A percentile compares a stretch with the other conserved stretches of the same genome.
Conservation (phyloP, 2,329 filamentous ascomycete genomes). For the Alternaria novae-zelandiae region DNA sequence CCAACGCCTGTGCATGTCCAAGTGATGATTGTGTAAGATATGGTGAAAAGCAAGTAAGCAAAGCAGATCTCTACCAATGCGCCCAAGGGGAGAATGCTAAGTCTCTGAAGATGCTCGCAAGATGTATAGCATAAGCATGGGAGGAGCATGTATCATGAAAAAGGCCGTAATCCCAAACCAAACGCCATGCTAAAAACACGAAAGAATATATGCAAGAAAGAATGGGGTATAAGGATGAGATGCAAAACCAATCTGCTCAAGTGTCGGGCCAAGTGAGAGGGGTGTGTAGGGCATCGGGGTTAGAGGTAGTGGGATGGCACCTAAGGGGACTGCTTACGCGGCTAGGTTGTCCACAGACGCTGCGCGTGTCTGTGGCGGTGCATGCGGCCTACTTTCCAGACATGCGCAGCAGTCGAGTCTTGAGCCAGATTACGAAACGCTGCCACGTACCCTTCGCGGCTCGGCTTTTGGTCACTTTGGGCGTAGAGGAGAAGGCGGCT, state of each 20-base stretch:
- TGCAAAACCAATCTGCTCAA: background rate
- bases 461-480: slow-evolving; percentile 42
- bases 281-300: background rate
- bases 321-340: background rate
- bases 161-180: slow-evolving; percentile 17
- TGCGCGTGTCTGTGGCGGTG: slow-evolving; percentile 3
- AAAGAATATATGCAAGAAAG: slow-evolving; percentile 5
- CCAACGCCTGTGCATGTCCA: slow-evolving; percentile 16
- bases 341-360: background rate
- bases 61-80: slow-evolving; percentile 15
- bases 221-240: slow-evolving; percentile 9
- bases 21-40: slow-evolving; percentile 6
- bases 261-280: background rate
- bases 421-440: slow-evolving; percentile 63
- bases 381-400: slow-evolving; percentile 21
- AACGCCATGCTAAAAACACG: slow-evolving; percentile 33
- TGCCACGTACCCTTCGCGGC: slow-evolving; percentile 57
- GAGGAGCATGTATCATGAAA: slow-evolving; percentile 23
- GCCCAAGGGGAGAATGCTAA: slow-evolving; percentile 17
- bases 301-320: background rate
- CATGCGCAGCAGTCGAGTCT: slow-evolving; percentile 61
- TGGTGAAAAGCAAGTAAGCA: background rate
- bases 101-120: slow-evolving; percentile 24
- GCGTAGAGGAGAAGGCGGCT: slow-evolving; percentile 22
- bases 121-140: slow-evolving; percentile 27